These are phyloP conservation scores for Buddleja alternifolia DNA, from an alignment of 257 asterid species.

Conservation along the genomic window DNA sequence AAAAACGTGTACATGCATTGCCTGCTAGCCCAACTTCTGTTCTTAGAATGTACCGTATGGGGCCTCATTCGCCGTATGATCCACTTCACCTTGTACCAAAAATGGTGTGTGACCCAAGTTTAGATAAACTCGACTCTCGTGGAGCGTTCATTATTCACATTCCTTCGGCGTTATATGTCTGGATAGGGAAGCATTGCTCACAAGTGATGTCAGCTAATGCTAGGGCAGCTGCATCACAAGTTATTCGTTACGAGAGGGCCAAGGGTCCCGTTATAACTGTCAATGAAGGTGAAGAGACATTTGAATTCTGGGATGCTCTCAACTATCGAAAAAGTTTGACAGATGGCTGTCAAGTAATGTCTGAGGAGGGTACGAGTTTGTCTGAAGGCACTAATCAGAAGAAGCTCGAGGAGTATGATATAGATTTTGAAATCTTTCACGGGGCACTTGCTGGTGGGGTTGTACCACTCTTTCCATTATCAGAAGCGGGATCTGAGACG, in stretches of 20 bases:
- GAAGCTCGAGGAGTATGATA: conserved; percentile 53
- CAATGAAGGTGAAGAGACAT: conserved; percentile 74
- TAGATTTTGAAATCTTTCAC: conserved; percentile 66
- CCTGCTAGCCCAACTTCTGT: conserved; percentile 77
- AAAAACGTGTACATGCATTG: conserved; percentile 76
- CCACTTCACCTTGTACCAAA: conserved; percentile 75
- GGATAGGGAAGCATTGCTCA: conserved; percentile 76
- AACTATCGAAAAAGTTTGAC: conserved; percentile 49
- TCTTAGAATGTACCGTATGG: conserved; percentile 72
- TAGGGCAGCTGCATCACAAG: conserved; percentile 72
- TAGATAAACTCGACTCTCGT: conserved; percentile 72
- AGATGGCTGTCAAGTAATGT: conserved; percentile 29
- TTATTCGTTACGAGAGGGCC: conserved; percentile 77
- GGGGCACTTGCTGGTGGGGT: conserved; percentile 70
- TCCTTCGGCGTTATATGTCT: conserved; percentile 73
- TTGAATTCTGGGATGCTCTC: conserved; percentile 77
- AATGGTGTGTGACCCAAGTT: conserved; percentile 50
- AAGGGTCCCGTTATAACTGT: conserved; percentile 61
- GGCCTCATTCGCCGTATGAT: conserved; percentile 81
- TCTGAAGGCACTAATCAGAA: conserved; percentile 32
- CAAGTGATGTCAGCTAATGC: conserved; percentile 74
- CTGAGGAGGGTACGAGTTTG: conserved; percentile 22
- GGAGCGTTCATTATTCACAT: conserved; percentile 87
- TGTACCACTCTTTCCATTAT: conserved; percentile 64
- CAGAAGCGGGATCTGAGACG: conserved; percentile 62